Percentiles rank a stretch among this genome's conserved stretches.
Conservation (phyloP, 345 rosid species). For the Eucalyptus tenuipes region DNA sequence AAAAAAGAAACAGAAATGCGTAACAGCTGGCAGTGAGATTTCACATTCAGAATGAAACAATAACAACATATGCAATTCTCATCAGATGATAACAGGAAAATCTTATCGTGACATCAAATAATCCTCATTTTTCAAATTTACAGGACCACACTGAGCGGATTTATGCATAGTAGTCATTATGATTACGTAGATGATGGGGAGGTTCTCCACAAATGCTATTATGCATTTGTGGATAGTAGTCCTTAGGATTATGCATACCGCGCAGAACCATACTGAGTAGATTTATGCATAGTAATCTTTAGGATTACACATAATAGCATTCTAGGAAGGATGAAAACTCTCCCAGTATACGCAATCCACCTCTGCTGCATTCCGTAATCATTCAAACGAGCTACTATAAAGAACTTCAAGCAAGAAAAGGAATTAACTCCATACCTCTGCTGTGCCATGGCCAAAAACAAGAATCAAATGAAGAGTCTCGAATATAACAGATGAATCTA, state of each 20-base stretch:
- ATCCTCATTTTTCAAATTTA: background rate
- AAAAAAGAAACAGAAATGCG: background rate
- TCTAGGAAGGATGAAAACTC: conserved; percentile 30
- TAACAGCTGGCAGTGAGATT: background rate
- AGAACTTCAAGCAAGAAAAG: background rate
- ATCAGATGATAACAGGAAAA: background rate
- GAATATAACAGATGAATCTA: conserved; percentile 94
- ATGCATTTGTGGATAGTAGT: no score
- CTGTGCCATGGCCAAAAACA: conserved; percentile 64
- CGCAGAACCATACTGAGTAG: background rate
- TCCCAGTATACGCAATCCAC: conserved; percentile 82
- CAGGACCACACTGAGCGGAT: background rate
- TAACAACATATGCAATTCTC: background rate
- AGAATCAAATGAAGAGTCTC: conserved; percentile 85
- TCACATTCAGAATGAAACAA: background rate
- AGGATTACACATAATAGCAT: background rate
- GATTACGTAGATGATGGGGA: background rate
- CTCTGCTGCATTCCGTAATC: conserved; percentile 93
- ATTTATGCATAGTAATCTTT: background rate
- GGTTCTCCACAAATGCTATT: background rate
- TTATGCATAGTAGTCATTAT: background rate
- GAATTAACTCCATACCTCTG: conserved; percentile 47
- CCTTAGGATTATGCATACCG: background rate
- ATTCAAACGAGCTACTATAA: conserved; percentile 18
- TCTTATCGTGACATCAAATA: background rate